Base-by-base conservation (phyloP, 106 monocot species). In the Acorus calamus region DNA sequence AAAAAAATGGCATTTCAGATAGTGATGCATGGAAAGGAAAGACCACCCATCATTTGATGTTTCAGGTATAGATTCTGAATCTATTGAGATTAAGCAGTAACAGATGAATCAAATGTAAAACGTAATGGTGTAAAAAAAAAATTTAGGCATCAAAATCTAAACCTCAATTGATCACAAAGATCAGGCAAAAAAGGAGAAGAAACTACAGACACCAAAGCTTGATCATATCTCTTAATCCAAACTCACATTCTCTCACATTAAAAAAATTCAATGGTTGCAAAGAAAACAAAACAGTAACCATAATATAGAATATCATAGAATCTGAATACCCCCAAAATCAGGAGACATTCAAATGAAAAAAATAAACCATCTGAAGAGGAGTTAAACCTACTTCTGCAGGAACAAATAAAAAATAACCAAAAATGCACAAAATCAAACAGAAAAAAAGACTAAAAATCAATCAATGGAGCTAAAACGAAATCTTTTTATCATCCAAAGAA, bases 171-270 rank as follows among this genome's bases (percentile, higher is more conserved):
- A 46, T 51, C n/a, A 62, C 57, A 12, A 44, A 9, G 10, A 12
- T 46, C 62, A 58, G n/a, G 72, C 8, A 11, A 51, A 61, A 77
- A 47, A 28, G 8, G 57, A 14, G 28, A n/a, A 74, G 45, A 66
- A 44, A 50, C 13, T 41, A 56, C n/a, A 42, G 11, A 11, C 42
- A 3, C 7, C 44, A 48, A 47, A 13, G 47, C 7, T 2, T 13
- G 8, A 10, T 52, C 41, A 52, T 43, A 71, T 50, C 12, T 28
- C 28, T 28, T 28, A 28, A 28, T 28, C 28, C 28, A 28, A 28
- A 28, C 28, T 28, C 28, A 28, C 28, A 28, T 28, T 28, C 28
- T 28, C 28, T 28, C 5, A 63, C 46, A 53, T 45, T 62, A 48
- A 4, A n/a, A n/a, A 52, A 8, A 56, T 14, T 9, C 48, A 56